Conservation (phyloP, 2,329 filamentous ascomycete species). For the Thermothelomyces thermophilus region DNA sequence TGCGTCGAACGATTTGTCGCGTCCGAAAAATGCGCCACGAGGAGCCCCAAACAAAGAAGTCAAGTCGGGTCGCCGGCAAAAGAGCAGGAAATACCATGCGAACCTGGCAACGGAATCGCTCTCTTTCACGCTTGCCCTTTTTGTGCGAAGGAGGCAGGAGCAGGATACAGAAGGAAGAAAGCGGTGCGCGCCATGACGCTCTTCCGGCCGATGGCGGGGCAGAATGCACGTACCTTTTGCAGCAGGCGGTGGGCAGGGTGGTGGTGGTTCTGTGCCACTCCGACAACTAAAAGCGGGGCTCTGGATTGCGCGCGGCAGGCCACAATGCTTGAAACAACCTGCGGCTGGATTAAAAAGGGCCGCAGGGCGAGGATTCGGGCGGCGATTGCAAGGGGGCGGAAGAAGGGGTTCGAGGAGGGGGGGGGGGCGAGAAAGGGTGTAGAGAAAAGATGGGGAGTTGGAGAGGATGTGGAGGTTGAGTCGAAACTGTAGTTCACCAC, state of each 20-base stretch:
- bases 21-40: neutral
- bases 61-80: neutral
- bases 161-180: conserved; percentile 18
- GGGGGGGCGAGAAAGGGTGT: conserved; percentile 2
- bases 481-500: conserved; percentile 11
- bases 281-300: conserved; percentile 10
- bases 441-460: conserved; percentile 15
- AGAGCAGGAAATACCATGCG: neutral
- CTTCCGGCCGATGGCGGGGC: conserved; percentile 18
- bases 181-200: conserved; percentile 19
- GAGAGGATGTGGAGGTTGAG: conserved; percentile 3
- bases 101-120: neutral
- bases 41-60: neutral
- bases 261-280: neutral
- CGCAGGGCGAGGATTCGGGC: conserved; percentile 16
- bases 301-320: conserved; percentile 5
- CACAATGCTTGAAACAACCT: neutral
- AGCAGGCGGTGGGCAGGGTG: conserved; percentile 9
- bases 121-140: neutral
- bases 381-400: conserved; percentile 6
- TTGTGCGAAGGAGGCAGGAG: conserved; percentile 14
- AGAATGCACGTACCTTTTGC: conserved; percentile 24
- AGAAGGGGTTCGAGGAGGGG: conserved; percentile 2
- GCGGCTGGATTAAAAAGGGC: conserved; percentile 6
- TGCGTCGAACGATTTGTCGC: neutral